phyloP scores from a whole-genome alignment of 495 filamentous ascomycete genomes.

The Aspergillus egyptiacus region DNA sequence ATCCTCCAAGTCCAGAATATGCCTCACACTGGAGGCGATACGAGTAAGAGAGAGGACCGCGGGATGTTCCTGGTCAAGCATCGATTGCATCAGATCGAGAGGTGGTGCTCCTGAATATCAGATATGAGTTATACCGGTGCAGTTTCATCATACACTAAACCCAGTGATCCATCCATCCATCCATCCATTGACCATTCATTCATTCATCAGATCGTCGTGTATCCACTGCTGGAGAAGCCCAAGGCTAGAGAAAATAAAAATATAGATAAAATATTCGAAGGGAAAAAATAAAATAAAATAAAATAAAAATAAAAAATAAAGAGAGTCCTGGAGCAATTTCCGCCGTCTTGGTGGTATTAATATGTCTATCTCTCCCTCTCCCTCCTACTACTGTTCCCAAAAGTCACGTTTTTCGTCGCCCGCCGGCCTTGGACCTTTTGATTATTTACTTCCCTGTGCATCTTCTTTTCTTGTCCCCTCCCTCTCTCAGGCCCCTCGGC shows the following conservation, averaged over 20 bases:
- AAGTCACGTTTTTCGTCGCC: background rate
- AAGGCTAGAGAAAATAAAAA: conserved; percentile 19
- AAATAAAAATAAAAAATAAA: conserved; percentile 17
- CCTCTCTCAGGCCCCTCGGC: conserved; percentile 7
- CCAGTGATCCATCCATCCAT: conserved; percentile 13
- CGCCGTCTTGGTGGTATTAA: conserved; percentile 4
- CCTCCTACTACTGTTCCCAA: no score
- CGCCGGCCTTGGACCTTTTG: background rate
- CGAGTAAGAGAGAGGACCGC: no score
- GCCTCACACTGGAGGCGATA: background rate
- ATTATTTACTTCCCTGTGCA: background rate
- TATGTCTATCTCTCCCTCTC: conserved; percentile 2
- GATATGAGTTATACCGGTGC: no score
- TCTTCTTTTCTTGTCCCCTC: background rate
- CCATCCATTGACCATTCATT: no score
- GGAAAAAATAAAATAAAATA: background rate
- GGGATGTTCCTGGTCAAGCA: no score
- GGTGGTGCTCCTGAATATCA: background rate
- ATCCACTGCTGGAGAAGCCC: conserved; percentile 22
- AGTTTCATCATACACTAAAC: conserved; percentile 2
- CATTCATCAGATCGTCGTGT: conserved; percentile 36
- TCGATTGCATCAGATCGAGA: conserved; percentile 3
- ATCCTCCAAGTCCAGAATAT: no score
- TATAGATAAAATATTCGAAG: background rate
- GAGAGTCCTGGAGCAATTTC: conserved; percentile 10